phyloP scores from a whole-genome alignment of 495 filamentous ascomycete species.

The Penicillium waksmanii region DNA sequence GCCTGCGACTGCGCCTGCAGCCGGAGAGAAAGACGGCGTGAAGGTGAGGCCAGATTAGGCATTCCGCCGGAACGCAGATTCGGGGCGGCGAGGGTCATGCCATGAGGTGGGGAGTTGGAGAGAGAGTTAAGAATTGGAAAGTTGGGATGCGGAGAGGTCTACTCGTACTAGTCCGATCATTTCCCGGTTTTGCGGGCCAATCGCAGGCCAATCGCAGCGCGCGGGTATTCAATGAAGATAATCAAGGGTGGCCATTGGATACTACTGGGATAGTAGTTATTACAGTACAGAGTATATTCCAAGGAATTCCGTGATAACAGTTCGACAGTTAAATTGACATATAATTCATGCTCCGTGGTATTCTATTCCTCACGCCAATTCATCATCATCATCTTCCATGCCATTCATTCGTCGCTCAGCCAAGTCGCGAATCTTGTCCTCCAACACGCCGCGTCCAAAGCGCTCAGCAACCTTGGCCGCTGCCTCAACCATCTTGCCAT shows the following conservation, averaged over 20 bases:
- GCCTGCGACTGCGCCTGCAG: conserved; percentile 14
- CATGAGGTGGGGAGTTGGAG: conserved; percentile 20
- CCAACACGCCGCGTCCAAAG: conserved; percentile 74
- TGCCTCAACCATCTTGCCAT: conserved; percentile 82
- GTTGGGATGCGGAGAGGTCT: conserved; percentile 1
- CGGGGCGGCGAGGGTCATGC: conserved; percentile 16
- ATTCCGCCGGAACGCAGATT: conserved; percentile 30
- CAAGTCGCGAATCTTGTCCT: conserved; percentile 84
- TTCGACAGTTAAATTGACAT: background rate
- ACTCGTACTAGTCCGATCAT: background rate
- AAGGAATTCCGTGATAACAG: background rate
- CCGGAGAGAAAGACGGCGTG: conserved; percentile 17
- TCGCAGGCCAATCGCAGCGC: conserved; percentile 30
- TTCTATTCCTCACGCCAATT: conserved; percentile 39
- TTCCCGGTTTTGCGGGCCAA: conserved; percentile 25
- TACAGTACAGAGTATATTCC: background rate
- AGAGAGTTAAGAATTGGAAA: background rate
- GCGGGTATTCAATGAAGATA: conserved; percentile 21
- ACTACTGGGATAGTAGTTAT: background rate
- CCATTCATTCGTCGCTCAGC: conserved; percentile 66
- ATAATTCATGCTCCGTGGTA: background rate
- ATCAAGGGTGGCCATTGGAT: background rate
- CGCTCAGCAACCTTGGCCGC: conserved; percentile 81
- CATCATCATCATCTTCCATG: conserved; percentile 58
- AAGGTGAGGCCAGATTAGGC: conserved; percentile 36